Percentiles rank a stretch among this genome's conserved stretches.
These are phyloP conservation scores for Phialocephala sp. DNA, from an alignment of 2,329 filamentous ascomycete genomes.

Conservation along the genomic window DNA sequence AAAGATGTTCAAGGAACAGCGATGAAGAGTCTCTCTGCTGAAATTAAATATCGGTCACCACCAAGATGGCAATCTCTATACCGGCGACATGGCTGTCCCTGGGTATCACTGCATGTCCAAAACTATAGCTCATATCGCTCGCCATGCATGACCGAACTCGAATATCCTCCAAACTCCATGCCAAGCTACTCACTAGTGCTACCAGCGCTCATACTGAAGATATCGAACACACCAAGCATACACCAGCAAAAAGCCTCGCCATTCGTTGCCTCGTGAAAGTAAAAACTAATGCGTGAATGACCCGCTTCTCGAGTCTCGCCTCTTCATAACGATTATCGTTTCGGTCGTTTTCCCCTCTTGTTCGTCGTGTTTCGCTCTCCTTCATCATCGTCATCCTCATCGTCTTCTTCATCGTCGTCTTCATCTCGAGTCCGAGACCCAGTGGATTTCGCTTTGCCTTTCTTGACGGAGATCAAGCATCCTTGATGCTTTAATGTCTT, in stretches of 20 bases:
- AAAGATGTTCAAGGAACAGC: not conserved
- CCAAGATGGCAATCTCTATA: constrained; percentile 12
- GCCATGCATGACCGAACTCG: not conserved
- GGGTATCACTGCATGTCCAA: constrained; percentile 20
- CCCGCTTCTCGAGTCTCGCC: not conserved
- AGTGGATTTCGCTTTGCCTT: constrained; percentile 71
- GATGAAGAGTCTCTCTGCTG: not conserved
- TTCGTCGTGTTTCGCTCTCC: constrained; percentile 1
- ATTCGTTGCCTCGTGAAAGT: constrained; percentile 12
- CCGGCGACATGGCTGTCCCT: constrained; percentile 22
- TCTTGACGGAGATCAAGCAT: constrained; percentile 85
- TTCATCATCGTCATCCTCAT: constrained; percentile 14
- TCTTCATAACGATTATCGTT: constrained; percentile 17
- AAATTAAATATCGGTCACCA: constrained; percentile 10
- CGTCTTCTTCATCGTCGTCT: constrained; percentile 31
- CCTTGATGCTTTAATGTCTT: constrained; percentile 79
- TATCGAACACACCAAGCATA: not conserved
- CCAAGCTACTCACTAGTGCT: not conserved
- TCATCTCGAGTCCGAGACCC: constrained; percentile 43
- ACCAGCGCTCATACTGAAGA: constrained; percentile 3
- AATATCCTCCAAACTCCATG: not conserved
- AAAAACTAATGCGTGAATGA: constrained; percentile 3
- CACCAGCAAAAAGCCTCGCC: constrained; percentile 7
- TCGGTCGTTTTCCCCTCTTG: constrained; percentile 28
- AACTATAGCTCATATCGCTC: not conserved